Conservation (phyloP, 2,329 filamentous ascomycete genomes). For the Colletotrichum echinochloae region DNA sequence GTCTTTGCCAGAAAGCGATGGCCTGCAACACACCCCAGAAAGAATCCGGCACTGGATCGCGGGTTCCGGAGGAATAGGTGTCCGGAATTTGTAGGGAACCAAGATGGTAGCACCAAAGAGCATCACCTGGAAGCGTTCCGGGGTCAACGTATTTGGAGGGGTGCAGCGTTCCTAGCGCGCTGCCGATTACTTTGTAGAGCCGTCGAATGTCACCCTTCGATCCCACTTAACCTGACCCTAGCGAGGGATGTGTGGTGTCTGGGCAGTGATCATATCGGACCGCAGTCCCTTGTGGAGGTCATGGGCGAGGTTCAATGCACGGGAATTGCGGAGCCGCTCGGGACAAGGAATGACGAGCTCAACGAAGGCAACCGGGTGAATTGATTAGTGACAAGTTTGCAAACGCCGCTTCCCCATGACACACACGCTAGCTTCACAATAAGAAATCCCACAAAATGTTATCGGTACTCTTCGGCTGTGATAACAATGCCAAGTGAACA, state of each 20-base stretch:
- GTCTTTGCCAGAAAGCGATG: constrained; percentile 5
- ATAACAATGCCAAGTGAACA: neutral
- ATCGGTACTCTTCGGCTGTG: too few relatives aligned
- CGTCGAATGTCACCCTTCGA: constrained; percentile 31
- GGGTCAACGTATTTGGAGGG: constrained; percentile 44
- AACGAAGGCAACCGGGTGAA: neutral
- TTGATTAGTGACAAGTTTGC: neutral
- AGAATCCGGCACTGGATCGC: constrained; percentile 45
- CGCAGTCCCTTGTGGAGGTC: constrained; percentile 51
- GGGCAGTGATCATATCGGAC: constrained; percentile 49
- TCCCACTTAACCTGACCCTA: constrained; percentile 17
- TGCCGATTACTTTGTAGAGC: constrained; percentile 14
- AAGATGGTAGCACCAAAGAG: constrained; percentile 20
- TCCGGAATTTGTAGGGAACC: constrained; percentile 46
- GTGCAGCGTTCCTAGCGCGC: constrained; percentile 17
- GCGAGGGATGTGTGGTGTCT: constrained; percentile 19
- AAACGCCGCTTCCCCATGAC: neutral
- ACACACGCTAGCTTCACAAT: neutral
- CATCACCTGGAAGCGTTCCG: neutral
- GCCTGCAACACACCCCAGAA: constrained; percentile 42
- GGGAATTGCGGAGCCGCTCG: neutral
- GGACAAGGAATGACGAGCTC: constrained; percentile 1
- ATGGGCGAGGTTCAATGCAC: constrained; percentile 13
- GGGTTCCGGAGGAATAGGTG: constrained; percentile 48
- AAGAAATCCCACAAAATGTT: neutral